Evolutionary conservation across 108 stramenopile genomes (phyloP).

Genomic region (Cyclotella choctawhatcheeana): DNA sequence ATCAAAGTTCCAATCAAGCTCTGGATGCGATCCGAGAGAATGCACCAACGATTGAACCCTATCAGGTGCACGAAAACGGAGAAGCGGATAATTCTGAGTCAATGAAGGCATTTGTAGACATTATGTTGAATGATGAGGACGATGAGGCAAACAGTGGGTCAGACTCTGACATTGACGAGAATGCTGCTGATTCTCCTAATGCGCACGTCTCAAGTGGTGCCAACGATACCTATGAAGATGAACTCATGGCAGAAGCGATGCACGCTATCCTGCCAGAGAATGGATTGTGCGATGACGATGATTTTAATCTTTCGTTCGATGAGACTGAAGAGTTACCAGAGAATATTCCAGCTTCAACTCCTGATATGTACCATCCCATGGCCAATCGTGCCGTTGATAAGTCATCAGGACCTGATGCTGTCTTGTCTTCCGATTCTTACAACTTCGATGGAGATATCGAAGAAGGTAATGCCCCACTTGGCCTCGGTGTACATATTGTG

Average conservation of each 20-base stretch:
- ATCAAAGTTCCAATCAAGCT: background rate
- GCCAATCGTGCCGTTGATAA: conserved; percentile 19
- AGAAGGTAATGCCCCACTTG: conserved; percentile 19
- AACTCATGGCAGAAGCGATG: conserved; percentile 34
- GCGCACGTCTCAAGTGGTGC: background rate
- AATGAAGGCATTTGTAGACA: conserved; percentile 27
- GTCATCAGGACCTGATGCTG: conserved; percentile 12
- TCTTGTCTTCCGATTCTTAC: conserved; percentile 6
- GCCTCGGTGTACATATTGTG: conserved; percentile 22
- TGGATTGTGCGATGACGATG: conserved; percentile 14
- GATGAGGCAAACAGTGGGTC: conserved; percentile 5
- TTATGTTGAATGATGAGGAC: conserved; percentile 20
- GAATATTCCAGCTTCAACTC: background rate
- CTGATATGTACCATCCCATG: background rate
- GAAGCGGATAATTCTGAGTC: conserved; percentile 3
- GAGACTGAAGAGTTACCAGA: conserved; percentile 16
- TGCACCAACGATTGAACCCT: background rate
- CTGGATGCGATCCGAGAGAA: conserved; percentile 12
- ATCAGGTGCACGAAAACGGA: background rate
- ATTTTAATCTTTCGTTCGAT: conserved; percentile 19
- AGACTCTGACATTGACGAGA: conserved; percentile 7
- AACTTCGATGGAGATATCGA: conserved; percentile 15
- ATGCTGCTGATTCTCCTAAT: background rate
- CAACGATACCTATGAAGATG: conserved; percentile 6
- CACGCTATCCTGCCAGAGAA: conserved; percentile 18